Conservation (phyloP, 257 asterid genomes). For the Petrea volubilis region DNA sequence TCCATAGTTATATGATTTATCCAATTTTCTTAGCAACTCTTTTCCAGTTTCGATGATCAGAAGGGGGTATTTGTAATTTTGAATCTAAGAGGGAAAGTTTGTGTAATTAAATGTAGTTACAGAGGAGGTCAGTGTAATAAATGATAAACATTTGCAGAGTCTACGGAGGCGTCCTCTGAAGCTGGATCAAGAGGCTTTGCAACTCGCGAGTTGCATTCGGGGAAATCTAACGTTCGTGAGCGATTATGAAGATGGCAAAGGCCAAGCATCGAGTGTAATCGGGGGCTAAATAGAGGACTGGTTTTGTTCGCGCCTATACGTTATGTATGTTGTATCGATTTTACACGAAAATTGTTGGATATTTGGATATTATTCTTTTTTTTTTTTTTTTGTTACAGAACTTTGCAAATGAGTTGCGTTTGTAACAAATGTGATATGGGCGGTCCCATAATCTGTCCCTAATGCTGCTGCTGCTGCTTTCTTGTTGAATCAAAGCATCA, state of each 20-base stretch:
- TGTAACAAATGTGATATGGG: neutral
- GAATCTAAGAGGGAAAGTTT: too few relatives aligned
- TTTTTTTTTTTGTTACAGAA: neutral
- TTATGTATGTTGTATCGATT: constrained; percentile 14
- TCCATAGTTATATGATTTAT: too few relatives aligned
- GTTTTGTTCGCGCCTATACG: constrained; percentile 6
- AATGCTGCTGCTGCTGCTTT: neutral
- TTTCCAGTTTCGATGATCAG: too few relatives aligned
- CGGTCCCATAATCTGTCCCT: neutral
- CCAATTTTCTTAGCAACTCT: too few relatives aligned
- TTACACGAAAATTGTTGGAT: neutral
- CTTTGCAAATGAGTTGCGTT: neutral
- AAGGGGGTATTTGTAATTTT: too few relatives aligned
- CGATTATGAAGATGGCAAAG: constrained; percentile 51
- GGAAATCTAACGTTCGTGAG: constrained; percentile 45
- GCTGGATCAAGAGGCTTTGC: constrained; percentile 65
- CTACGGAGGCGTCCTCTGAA: constrained; percentile 56
- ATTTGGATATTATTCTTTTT: neutral
- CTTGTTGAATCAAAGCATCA: neutral
- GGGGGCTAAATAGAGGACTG: constrained; percentile 27
- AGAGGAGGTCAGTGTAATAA: neutral
- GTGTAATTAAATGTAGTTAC: too few relatives aligned
- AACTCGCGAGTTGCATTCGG: constrained; percentile 62
- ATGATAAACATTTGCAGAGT: constrained; percentile 41
- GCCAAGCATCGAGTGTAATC: constrained; percentile 43